These are phyloP conservation scores for Eudorina sp. DNA, from an alignment of 139 green algal genomes.

Conservation along the genomic window DNA sequence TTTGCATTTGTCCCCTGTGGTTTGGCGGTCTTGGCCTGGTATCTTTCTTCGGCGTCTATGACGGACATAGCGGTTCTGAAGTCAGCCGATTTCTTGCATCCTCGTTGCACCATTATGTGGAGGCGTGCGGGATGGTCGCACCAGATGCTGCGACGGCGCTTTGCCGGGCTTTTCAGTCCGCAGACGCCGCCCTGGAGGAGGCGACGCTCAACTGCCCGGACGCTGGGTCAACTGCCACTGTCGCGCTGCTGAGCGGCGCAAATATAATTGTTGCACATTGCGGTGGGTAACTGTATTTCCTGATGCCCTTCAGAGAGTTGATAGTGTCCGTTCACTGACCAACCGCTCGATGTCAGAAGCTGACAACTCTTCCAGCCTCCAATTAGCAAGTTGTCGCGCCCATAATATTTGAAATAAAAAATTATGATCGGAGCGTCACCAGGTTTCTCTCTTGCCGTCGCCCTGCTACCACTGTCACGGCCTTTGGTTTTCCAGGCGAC, in stretches of 20 bases:
- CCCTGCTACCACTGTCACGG: no score
- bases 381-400: no score
- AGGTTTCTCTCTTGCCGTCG: no score
- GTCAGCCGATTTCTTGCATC: conserved; percentile 10
- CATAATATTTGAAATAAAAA: no score
- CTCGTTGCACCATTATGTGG: background rate
- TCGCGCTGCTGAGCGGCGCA: conserved; percentile 53
- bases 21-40: background rate
- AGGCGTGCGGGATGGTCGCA: background rate
- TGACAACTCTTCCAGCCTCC: no score
- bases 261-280: conserved; percentile 62
- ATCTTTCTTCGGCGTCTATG: conserved; percentile 20
- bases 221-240: conserved; percentile 61
- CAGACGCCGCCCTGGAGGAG: background rate
- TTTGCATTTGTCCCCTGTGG: background rate
- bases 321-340: background rate
- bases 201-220: conserved; percentile 12
- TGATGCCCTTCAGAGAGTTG: background rate
- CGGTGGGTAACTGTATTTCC: background rate
- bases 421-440: no score
- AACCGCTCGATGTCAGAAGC: background rate
- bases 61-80: background rate
- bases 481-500: conserved; percentile 63
- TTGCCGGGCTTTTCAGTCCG: background rate
- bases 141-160: background rate